Conservation (phyloP, 345 rosid genomes). For the Aquilaria sinensis region DNA sequence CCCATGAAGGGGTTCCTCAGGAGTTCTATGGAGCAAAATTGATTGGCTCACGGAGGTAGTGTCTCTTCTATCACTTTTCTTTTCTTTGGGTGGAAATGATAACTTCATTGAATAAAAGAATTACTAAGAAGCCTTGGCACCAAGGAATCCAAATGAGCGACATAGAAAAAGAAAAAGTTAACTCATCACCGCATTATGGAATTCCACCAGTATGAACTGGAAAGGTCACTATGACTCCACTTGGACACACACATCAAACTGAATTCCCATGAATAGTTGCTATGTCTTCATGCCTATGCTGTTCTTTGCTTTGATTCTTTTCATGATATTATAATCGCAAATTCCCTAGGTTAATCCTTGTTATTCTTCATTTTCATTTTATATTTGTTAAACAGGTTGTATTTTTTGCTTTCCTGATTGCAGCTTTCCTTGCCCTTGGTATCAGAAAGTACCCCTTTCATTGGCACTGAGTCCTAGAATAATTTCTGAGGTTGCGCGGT, state of each 20-base stretch:
- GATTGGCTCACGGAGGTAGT: conserved; percentile 91
- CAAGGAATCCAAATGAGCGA: no score
- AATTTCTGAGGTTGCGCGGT: conserved; percentile 87
- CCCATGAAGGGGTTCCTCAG: conserved; percentile 96
- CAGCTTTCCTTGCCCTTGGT: conserved; percentile 95
- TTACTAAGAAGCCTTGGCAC: no score
- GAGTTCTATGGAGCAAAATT: conserved; percentile 95
- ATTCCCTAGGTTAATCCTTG: conserved; percentile 1
- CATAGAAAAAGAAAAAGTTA: no score
- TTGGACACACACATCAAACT: no score
- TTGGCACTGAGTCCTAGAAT: conserved; percentile 97
- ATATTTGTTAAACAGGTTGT: conserved; percentile 1
- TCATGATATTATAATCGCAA: not conserved
- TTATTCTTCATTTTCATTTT: not conserved
- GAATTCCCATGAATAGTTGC: not conserved
- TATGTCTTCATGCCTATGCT: not conserved
- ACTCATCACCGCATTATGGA: no score
- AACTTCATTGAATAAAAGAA: no score
- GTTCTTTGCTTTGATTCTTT: not conserved
- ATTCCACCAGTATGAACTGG: no score
- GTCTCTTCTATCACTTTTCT: not conserved
- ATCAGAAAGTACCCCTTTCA: conserved; percentile 94
- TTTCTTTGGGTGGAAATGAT: not conserved
- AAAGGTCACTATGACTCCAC: no score
- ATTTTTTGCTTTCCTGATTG: conserved; percentile 16